Percentiles rank a stretch among this genome's conserved stretches.
phyloP scores from a whole-genome alignment of 495 filamentous ascomycete genomes.

The Podospora anserina region DNA sequence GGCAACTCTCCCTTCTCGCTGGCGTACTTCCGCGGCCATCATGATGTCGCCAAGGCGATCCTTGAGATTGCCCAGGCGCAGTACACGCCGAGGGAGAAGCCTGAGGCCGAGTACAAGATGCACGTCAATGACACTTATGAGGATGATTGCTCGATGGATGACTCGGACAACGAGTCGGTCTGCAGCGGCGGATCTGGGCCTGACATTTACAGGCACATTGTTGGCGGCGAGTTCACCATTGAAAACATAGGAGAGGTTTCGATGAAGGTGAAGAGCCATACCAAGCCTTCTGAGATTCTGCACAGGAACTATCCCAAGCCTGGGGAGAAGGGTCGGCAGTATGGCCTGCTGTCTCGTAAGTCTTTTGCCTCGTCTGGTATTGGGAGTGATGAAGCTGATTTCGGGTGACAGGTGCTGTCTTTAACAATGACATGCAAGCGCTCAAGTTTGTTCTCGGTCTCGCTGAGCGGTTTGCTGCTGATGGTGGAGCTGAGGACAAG shows the following conservation, averaged over 20 bases:
- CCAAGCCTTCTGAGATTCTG: conserved; percentile 50
- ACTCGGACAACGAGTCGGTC: conserved; percentile 28
- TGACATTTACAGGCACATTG: conserved; percentile 47
- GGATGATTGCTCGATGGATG: conserved; percentile 29
- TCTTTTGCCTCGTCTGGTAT: neutral
- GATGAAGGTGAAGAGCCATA: conserved; percentile 58
- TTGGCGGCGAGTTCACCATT: conserved; percentile 64
- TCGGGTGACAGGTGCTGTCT: conserved; percentile 31
- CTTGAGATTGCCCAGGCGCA: conserved; percentile 65
- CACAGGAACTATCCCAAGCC: conserved; percentile 21
- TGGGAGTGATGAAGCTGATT: neutral
- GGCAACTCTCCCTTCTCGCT: conserved; percentile 57
- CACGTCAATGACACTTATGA: conserved; percentile 25
- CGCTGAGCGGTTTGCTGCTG: conserved; percentile 27
- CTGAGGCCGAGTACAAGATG: conserved; percentile 50
- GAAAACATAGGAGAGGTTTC: conserved; percentile 65
- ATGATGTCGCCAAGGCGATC: conserved; percentile 57
- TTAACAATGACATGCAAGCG: conserved; percentile 30
- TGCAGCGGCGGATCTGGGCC: conserved; percentile 32
- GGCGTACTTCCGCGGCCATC: conserved; percentile 60
- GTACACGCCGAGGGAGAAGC: conserved; percentile 50
- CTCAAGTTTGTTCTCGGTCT: conserved; percentile 41
- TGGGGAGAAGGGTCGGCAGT: neutral
- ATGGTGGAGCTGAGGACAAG: conserved; percentile 26
- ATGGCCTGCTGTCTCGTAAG: neutral